Evolutionary conservation across 331 rosid genomes (phyloP), one percentile per base, ranked within the genome.

Genomic region (Telfairia occidentalis): DNA sequence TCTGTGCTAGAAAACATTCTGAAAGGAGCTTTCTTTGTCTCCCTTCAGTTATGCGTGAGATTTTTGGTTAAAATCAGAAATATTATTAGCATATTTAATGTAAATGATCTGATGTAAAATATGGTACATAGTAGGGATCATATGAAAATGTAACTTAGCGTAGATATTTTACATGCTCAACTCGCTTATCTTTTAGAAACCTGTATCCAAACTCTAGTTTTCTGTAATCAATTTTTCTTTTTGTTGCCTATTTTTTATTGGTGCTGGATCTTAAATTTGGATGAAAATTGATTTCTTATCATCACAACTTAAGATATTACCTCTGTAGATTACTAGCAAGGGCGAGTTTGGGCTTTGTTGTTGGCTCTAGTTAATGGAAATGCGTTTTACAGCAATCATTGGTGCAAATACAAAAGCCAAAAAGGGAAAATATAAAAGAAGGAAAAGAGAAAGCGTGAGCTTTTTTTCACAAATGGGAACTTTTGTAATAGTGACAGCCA

Each of bases 11-110:
- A 15, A 81, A 83, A 71, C 80, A 75, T 7, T 67, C 63, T 42
- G 86, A 71, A 24, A 84, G 28, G 12, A 2, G 57, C 46, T 61
- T 86, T 58, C 1, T 37, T 9, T 78, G 81, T 75, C 55, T 29
- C 18, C 64, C 85, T 11, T 82, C 86, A 61, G 89, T 84, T 21
- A 34, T 90, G 76, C 87, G 83, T 9, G 93, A 89, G 84, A 19
- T 89, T 3, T 55, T 86, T 52, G 66, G 86, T 45, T 74, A 13
- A 19, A 13, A 52, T 69, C 23, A 40, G 5, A 38, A 57, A 3
- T 28, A 11, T 64, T n/a, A n/a, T n/a, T 18, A 64, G 26, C 45
- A 18, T 1, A 32, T 32, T 2, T 21, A 26, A 40, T 67, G 73
- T 66, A 40, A 42, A 38, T 37, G 9, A 69, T 43, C 21, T 24